These are phyloP conservation scores for Phytopythium delawarense DNA, from an alignment of 352 stramenopile genomes.

Conservation along the genomic window DNA sequence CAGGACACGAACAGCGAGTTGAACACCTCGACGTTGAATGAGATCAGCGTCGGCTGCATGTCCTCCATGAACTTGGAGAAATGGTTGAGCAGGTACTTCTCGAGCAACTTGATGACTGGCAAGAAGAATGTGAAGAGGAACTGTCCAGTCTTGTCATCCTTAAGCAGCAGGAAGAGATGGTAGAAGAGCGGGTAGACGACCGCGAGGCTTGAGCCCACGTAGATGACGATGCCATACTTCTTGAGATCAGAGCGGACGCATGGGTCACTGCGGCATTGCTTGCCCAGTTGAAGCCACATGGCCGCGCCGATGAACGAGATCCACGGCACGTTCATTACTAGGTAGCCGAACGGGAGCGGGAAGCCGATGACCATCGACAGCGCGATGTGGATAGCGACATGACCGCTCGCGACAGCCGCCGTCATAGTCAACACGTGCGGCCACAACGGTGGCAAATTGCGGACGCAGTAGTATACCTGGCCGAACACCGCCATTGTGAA, in stretches of 20 bases:
- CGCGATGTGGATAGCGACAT: constrained; percentile 12
- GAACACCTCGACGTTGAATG: constrained; percentile 31
- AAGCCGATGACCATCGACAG: constrained; percentile 13
- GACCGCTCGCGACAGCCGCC: constrained; percentile 2
- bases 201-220: constrained; percentile 13
- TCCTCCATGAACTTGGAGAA: constrained; percentile 13
- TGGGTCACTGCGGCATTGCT: not conserved
- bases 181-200: constrained; percentile 21
- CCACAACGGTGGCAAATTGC: not conserved
- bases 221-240: constrained; percentile 15
- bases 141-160: constrained; percentile 10
- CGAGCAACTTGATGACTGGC: constrained; percentile 16
- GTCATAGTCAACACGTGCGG: constrained; percentile 6
- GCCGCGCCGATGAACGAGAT: constrained; percentile 12
- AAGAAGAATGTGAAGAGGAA: constrained; percentile 18
- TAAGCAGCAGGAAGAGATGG: constrained; percentile 14
- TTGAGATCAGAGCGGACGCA: constrained; percentile 9
- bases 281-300: not conserved
- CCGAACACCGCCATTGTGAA: constrained; percentile 12
- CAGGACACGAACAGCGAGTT: constrained; percentile 26
- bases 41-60: constrained; percentile 17
- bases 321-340: constrained; percentile 15
- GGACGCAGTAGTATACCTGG: not conserved
- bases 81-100: constrained; percentile 20
- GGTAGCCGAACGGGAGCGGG: constrained; percentile 16